Percentiles rank a stretch among this genome's conserved stretches.
phyloP scores from a whole-genome alignment of 306 rosid genomes.

The Glycine latifolia region DNA sequence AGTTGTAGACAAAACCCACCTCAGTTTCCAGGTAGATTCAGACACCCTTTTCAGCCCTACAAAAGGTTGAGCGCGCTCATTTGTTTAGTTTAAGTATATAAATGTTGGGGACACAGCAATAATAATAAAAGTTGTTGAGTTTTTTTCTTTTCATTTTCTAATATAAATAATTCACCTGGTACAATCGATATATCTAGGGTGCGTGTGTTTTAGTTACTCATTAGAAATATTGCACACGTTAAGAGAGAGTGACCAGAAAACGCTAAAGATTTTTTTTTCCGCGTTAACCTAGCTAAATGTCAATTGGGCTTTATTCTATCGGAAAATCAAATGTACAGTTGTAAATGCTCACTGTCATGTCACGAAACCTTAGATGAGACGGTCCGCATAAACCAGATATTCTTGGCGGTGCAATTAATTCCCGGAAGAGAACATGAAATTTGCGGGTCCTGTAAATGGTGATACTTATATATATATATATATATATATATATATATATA shows the following conservation, averaged over 20 bases:
- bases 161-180: slow-evolving; percentile 41
- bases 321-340: background rate
- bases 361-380: slow-evolving; percentile 13
- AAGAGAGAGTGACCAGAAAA: background rate
- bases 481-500: too few relatives aligned
- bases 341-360: slow-evolving; percentile 27
- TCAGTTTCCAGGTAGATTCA: slow-evolving; percentile 92
- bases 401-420: slow-evolving; percentile 45
- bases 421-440: slow-evolving; percentile 25
- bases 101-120: slow-evolving; percentile 52
- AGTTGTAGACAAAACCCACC: slow-evolving; percentile 74
- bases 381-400: slow-evolving; percentile 39
- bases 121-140: slow-evolving; percentile 47
- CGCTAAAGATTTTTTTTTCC: too few relatives aligned
- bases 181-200: background rate
- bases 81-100: slow-evolving; percentile 44
- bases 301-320: background rate
- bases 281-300: background rate
- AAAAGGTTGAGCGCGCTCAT: slow-evolving; percentile 52
- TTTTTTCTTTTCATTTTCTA: slow-evolving; percentile 42
- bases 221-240: background rate
- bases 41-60: slow-evolving; percentile 61
- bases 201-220: background rate
- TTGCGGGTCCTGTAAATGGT: slow-evolving; percentile 30
- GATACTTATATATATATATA: slow-evolving; percentile 7